phyloP scores from a whole-genome alignment of 345 rosid species.

The Angophora floribunda region DNA sequence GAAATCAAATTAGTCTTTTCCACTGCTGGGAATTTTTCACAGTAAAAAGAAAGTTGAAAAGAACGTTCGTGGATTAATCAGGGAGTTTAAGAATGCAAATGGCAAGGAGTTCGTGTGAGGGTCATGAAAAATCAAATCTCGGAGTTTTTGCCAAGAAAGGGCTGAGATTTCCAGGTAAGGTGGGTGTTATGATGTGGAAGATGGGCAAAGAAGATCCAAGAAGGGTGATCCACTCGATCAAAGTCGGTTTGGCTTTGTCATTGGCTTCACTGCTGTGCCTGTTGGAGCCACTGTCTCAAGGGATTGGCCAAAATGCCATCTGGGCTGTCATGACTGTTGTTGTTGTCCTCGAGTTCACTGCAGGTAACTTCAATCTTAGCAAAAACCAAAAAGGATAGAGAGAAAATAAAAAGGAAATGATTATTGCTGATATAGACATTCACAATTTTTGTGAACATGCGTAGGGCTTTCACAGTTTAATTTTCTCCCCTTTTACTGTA shows the following conservation, averaged over 20 bases:
- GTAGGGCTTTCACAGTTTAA: background rate
- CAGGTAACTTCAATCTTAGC: slow-evolving; percentile 5
- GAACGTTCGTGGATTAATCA: background rate
- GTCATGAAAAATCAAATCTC: background rate
- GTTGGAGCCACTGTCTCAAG: slow-evolving; percentile 14
- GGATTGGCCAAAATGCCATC: slow-evolving; percentile 28
- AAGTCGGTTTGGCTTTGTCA: slow-evolving; percentile 24
- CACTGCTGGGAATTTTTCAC: background rate
- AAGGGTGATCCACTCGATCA: slow-evolving; percentile 20
- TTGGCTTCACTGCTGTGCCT: slow-evolving; percentile 23
- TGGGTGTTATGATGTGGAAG: background rate
- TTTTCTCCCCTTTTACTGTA: background rate
- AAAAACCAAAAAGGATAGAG: background rate
- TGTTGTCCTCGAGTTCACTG: slow-evolving; percentile 32
- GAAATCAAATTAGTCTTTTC: background rate
- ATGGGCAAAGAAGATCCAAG: slow-evolving; percentile 30
- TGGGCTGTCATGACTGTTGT: slow-evolving; percentile 43
- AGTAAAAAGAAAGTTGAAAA: background rate
- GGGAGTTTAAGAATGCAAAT: background rate
- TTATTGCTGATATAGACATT: background rate
- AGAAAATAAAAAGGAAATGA: background rate
- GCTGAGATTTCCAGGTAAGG: background rate
- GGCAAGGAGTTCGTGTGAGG: background rate
- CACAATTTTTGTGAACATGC: background rate
- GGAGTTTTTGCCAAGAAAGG: background rate